A percentile compares a stretch with the other conserved stretches of the same genome.
These are phyloP conservation scores for Poa annua DNA, from an alignment of 176 grass and related monocot species.

Conservation along the genomic window DNA sequence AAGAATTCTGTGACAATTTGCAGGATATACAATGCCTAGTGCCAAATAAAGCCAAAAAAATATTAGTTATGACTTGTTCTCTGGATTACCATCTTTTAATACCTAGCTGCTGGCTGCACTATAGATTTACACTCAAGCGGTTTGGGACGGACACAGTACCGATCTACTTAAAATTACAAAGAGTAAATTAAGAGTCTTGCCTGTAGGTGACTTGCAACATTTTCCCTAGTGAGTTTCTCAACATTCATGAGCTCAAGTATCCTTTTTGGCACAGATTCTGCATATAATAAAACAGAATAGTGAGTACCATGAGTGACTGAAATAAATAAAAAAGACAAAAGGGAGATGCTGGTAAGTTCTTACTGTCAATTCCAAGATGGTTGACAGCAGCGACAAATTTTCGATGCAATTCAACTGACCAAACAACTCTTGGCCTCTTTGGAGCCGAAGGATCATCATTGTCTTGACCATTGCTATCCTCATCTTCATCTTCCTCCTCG, in stretches of 20 bases:
- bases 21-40: conserved; percentile 10
- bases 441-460: conserved; percentile 75
- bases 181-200: conserved; percentile 40
- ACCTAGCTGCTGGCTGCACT: conserved; percentile 8
- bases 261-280: conserved; percentile 96
- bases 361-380: conserved; percentile 96
- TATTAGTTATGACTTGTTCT: background rate
- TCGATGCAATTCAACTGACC: conserved; percentile 85
- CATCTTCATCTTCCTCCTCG: conserved; percentile 75
- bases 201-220: conserved; percentile 97
- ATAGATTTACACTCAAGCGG: background rate
- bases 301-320: conserved; percentile 18
- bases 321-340: background rate
- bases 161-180: background rate
- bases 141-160: background rate
- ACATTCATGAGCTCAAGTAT: conserved; percentile 99
- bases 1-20: background rate
- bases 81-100: background rate
- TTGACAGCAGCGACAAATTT: conserved; percentile 95
- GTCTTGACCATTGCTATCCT: conserved; percentile 64
- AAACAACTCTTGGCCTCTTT: conserved; percentile 95
- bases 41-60: background rate
- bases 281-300: conserved; percentile 27
- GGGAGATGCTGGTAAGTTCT: conserved; percentile 11
- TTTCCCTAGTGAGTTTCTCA: conserved; percentile 96